Evolutionary conservation across 306 rosid species (phyloP), one percentile per base, ranked within the genome.

Genomic region (Castanospermum australe): DNA sequence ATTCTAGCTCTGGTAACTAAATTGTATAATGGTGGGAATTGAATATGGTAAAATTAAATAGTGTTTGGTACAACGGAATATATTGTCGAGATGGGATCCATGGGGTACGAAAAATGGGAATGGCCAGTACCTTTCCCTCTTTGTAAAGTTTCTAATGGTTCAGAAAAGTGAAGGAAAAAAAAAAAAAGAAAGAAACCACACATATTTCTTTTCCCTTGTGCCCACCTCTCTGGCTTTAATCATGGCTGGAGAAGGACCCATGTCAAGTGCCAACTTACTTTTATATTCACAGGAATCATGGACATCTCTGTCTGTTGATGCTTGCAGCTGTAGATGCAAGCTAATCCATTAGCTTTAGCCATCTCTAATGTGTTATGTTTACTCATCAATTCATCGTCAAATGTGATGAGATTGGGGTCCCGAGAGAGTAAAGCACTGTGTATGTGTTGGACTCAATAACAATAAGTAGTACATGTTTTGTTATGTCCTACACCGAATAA

Each of bases 161-260:
- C 69, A 84, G 68, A 63, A 83, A 89, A 84, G 87, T 79, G 77
- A 75, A 38, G 18, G 22, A 30, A 28, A 41, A 75, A 77, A 74
- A 69, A 59, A 77, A 62, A 72, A 20, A 2, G 70, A 65, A 28
- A 64, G 52, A 55, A 76, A 10, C 20, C 62, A 41, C 17, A 21
- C 38, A 68, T 32, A 35, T 82, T 32, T 70, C 56, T 66, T 73
- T 78, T 65, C 50, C 17, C 13, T n/a, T 50, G 54, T 71, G 78
- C 85, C 86, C 84, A 55, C 87, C 81, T 77, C 47, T 7, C 28
- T 84, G 81, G 83, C 94, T 90, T 90, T 87, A 90, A 90, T 92
- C 83, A 92, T 90, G 81, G 71, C 79, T 18, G 65, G 84, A 76
- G 86, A 81, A 85, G 88, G 92, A 80, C 87, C 94, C 91, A 86